These are phyloP conservation scores for Aspergillus pseudotamarii DNA, from an alignment of 2,329 filamentous ascomycete species.

Conservation along the genomic window DNA sequence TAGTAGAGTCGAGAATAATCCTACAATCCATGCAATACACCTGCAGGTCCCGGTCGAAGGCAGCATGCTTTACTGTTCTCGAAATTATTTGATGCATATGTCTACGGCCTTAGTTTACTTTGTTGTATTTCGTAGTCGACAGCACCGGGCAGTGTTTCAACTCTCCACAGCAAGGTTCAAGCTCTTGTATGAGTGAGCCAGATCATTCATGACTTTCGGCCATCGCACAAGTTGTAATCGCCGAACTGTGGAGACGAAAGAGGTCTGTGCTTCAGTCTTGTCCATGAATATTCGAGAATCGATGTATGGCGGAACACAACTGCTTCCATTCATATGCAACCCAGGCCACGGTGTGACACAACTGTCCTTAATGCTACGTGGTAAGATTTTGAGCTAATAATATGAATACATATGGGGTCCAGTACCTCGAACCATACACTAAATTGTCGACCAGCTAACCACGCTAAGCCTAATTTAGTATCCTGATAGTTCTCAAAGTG, in stretches of 20 bases:
- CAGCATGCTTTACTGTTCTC: neutral
- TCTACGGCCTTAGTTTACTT: neutral
- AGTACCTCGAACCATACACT: neutral
- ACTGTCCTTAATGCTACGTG: neutral
- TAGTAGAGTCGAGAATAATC: neutral
- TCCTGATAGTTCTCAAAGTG: no score
- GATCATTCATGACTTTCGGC: neutral
- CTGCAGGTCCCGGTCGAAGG: neutral
- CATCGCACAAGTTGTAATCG: neutral
- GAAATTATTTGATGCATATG: neutral
- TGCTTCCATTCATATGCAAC: no score
- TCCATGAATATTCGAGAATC: neutral
- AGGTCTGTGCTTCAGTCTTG: neutral
- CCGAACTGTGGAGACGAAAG: neutral
- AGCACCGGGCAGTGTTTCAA: neutral
- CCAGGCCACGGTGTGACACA: neutral
- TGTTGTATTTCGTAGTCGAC: neutral
- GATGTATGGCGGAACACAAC: neutral
- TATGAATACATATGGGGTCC: no score
- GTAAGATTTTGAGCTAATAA: neutral
- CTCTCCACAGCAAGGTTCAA: no score
- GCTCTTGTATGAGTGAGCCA: neutral
- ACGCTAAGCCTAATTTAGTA: neutral
- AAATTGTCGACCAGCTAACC: neutral
- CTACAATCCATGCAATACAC: neutral